Percentiles rank a stretch among this genome's conserved stretches.
phyloP scores from a whole-genome alignment of 495 filamentous ascomycete species.

The Hyphodiscus hymeniophilus region DNA sequence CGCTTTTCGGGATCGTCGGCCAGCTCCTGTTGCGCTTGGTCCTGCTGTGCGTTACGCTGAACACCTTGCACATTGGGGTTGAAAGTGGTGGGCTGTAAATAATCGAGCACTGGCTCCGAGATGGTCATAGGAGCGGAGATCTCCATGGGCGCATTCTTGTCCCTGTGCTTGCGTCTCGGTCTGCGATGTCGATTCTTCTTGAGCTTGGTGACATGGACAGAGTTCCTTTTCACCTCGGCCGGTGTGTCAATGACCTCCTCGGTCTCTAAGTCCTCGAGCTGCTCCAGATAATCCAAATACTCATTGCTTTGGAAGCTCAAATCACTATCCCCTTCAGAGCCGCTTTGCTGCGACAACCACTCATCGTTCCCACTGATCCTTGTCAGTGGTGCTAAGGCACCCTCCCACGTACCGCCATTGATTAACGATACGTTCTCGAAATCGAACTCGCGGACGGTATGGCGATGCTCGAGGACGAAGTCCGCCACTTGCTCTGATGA shows the following conservation, averaged over 20 bases:
- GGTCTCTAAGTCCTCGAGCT: constrained; percentile 12
- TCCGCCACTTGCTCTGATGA: constrained; percentile 56
- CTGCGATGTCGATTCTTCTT: constrained; percentile 35
- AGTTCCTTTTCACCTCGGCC: constrained; percentile 32
- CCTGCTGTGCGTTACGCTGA: constrained; percentile 18
- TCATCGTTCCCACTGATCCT: constrained; percentile 41
- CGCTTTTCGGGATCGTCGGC: constrained; percentile 22
- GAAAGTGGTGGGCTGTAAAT: constrained; percentile 29
- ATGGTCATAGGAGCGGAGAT: constrained; percentile 43
- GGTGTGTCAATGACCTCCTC: constrained; percentile 26
- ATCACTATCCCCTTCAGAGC: constrained; percentile 17
- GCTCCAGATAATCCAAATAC: constrained; percentile 19
- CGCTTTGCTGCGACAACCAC: constrained; percentile 42
- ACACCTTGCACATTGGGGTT: constrained; percentile 21
- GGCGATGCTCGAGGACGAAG: constrained; percentile 52
- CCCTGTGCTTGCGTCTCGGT: constrained; percentile 32
- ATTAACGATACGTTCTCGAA: constrained; percentile 61
- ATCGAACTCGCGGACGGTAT: constrained; percentile 58
- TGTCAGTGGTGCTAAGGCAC: constrained; percentile 60
- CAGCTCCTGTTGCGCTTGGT: constrained; percentile 18
- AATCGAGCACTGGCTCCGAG: constrained; percentile 34
- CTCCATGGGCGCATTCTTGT: constrained; percentile 16
- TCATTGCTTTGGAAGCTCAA: constrained; percentile 10
- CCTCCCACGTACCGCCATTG: constrained; percentile 60
- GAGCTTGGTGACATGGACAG: constrained; percentile 36